Evolutionary conservation across 805 yeast genomes (phyloP).

Genomic region (Yarrowia alimentaria): DNA sequence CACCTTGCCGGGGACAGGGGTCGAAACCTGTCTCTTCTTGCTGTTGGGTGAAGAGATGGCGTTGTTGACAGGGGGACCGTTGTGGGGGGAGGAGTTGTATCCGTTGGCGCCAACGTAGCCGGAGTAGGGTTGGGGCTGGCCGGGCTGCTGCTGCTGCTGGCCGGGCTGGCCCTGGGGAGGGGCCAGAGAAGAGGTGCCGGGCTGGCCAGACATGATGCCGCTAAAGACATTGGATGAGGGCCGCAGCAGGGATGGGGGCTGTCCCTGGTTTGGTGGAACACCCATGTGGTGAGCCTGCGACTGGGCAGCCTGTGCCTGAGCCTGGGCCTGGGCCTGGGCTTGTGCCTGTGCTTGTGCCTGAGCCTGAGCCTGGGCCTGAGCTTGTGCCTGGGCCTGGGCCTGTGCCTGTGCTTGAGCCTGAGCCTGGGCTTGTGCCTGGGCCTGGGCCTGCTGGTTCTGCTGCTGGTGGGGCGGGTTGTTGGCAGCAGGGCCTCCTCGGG

Average conservation of each 20-base stretch:
- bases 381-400: slow-evolving; percentile 36
- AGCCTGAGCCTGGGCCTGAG: slow-evolving; percentile 32
- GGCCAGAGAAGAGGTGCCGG: slow-evolving; percentile 29
- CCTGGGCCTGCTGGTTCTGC: slow-evolving; percentile 35
- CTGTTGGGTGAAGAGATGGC: slow-evolving; percentile 29
- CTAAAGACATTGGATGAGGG: slow-evolving; percentile 38
- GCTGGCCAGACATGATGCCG: slow-evolving; percentile 40
- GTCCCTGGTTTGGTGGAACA: slow-evolving; percentile 33
- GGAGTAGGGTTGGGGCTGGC: slow-evolving; percentile 32
- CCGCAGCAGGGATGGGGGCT: slow-evolving; percentile 37
- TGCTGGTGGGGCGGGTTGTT: slow-evolving; percentile 42
- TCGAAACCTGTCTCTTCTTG: slow-evolving; percentile 27
- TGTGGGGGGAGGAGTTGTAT: slow-evolving; percentile 24
- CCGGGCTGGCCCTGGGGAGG: slow-evolving; percentile 30
- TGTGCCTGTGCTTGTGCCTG: slow-evolving; percentile 32
- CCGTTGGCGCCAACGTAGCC: slow-evolving; percentile 28
- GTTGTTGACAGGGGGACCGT: slow-evolving; percentile 30
- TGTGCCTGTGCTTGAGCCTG: slow-evolving; percentile 38
- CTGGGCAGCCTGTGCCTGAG: slow-evolving; percentile 22
- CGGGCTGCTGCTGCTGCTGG: slow-evolving; percentile 31
- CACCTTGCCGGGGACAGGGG: slow-evolving; percentile 26
- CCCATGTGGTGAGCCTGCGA: slow-evolving; percentile 28
- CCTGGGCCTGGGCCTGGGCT: slow-evolving; percentile 29
- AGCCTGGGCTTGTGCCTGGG: slow-evolving; percentile 40
- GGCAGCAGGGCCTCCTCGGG: slow-evolving; percentile 61